Evolutionary conservation across 495 filamentous ascomycete species (phyloP).

Genomic region (Astrothelium macrocarpum): DNA sequence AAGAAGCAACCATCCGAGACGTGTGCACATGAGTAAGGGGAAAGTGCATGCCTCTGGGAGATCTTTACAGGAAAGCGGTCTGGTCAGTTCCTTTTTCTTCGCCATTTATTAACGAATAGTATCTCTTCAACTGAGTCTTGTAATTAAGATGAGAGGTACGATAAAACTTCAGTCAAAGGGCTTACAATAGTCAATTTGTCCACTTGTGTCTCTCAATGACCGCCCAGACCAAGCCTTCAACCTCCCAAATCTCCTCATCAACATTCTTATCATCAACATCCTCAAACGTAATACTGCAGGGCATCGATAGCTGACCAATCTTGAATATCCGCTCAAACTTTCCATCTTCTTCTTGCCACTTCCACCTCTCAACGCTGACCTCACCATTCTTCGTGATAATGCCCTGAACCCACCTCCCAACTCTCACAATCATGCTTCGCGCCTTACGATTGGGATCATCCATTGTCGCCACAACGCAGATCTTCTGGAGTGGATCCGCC

Average conservation of each 20-base stretch:
- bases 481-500: slow-evolving; percentile 12
- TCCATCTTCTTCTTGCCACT: slow-evolving; percentile 11
- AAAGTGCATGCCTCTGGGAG: too few species aligned
- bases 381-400: slow-evolving; percentile 33
- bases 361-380: slow-evolving; percentile 39
- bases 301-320: not conserved
- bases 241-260: not conserved
- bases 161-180: not conserved
- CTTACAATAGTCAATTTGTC: not conserved
- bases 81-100: not conserved
- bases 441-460: slow-evolving; percentile 21
- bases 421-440: slow-evolving; percentile 38
- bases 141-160: not conserved
- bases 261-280: not conserved
- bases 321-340: slow-evolving; percentile 2
- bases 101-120: not conserved
- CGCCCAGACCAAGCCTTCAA: not conserved
- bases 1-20: too few species aligned
- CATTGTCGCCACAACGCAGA: slow-evolving; percentile 7
- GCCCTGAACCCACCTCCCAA: slow-evolving; percentile 42
- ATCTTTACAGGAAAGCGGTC: not conserved
- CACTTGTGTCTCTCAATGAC: not conserved
- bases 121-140: not conserved
- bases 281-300: not conserved
- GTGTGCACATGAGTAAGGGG: too few species aligned